Conservation (phyloP, 352 stramenopile species). For the Thalassiosira hispida region DNA sequence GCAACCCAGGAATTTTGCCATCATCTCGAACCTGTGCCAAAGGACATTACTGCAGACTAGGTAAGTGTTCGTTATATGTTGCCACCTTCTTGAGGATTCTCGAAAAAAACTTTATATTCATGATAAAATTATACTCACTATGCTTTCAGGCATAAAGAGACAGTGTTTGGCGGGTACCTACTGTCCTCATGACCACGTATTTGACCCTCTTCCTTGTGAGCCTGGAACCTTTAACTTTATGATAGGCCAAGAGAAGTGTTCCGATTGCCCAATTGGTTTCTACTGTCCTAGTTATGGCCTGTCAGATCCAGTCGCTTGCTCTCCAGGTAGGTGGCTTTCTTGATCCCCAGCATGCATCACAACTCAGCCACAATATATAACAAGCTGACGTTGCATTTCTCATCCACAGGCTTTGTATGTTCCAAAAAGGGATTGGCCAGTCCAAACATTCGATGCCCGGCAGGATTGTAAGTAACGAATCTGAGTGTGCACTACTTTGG, state of each 20-base stretch:
- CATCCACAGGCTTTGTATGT: constrained; percentile 91
- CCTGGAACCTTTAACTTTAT: constrained; percentile 94
- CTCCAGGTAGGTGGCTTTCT: constrained; percentile 68
- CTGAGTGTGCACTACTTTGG: too few relatives aligned
- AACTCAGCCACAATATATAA: background rate
- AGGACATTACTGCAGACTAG: constrained; percentile 64
- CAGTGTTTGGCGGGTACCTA: constrained; percentile 91
- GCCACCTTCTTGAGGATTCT: background rate
- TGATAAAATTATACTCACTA: background rate
- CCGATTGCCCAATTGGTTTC: constrained; percentile 89
- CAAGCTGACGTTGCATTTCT: constrained; percentile 88
- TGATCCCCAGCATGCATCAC: background rate
- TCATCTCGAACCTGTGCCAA: constrained; percentile 66
- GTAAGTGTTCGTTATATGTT: constrained; percentile 38
- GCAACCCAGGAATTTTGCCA: constrained; percentile 74
- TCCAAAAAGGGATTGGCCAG: constrained; percentile 86
- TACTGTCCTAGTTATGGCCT: constrained; percentile 93
- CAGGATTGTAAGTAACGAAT: constrained; percentile 86
- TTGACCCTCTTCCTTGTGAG: constrained; percentile 89
- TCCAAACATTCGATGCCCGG: constrained; percentile 92
- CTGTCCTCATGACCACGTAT: constrained; percentile 88
- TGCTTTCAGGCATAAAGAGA: constrained; percentile 83
- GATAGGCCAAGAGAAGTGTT: constrained; percentile 90
- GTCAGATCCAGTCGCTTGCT: constrained; percentile 91
- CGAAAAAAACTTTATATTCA: background rate